phyloP scores from a whole-genome alignment of 352 stramenopile species.

The Thraustochytrium striatum region DNA sequence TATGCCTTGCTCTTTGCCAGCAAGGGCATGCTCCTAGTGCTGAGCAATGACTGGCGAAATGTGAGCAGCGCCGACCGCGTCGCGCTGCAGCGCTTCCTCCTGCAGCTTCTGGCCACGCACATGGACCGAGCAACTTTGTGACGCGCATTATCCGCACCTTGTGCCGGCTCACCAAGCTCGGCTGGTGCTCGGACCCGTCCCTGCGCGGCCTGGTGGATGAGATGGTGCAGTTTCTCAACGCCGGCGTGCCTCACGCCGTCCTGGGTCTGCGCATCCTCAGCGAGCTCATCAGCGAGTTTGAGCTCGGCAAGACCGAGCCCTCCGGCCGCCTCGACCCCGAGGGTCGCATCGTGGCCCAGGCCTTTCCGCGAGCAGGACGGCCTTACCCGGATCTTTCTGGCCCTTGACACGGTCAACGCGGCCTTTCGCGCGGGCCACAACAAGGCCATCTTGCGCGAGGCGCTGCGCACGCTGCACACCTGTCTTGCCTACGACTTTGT shows the following conservation, averaged over 20 bases:
- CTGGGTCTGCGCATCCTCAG: slow-evolving; percentile 31
- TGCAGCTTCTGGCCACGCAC: background rate
- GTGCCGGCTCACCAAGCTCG: slow-evolving; percentile 78
- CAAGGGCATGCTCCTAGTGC: slow-evolving; percentile 77
- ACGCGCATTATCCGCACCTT: slow-evolving; percentile 80
- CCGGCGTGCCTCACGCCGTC: slow-evolving; percentile 1
- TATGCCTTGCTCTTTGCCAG: slow-evolving; percentile 77
- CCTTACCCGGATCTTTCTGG: slow-evolving; percentile 7
- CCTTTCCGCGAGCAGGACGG: slow-evolving; percentile 40
- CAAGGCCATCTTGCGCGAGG: slow-evolving; percentile 3
- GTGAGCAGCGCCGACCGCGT: slow-evolving; percentile 1
- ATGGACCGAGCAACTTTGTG: slow-evolving; percentile 81
- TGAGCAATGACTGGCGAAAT: slow-evolving; percentile 57
- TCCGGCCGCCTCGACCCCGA: slow-evolving; percentile 22
- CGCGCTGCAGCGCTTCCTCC: slow-evolving; percentile 13
- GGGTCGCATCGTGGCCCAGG: slow-evolving; percentile 1
- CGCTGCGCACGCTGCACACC: slow-evolving; percentile 31
- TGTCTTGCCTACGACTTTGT: slow-evolving; percentile 44
- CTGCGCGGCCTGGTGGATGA: slow-evolving; percentile 78
- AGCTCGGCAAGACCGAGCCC: slow-evolving; percentile 22
- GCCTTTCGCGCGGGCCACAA: slow-evolving; percentile 16
- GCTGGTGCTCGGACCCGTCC: slow-evolving; percentile 80
- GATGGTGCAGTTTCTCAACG: slow-evolving; percentile 72
- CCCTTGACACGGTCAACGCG: slow-evolving; percentile 23
- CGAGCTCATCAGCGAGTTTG: slow-evolving; percentile 40